phyloP scores from a whole-genome alignment of 768 basidiomycete genomes.

The Cyclocybe aegerita region DNA sequence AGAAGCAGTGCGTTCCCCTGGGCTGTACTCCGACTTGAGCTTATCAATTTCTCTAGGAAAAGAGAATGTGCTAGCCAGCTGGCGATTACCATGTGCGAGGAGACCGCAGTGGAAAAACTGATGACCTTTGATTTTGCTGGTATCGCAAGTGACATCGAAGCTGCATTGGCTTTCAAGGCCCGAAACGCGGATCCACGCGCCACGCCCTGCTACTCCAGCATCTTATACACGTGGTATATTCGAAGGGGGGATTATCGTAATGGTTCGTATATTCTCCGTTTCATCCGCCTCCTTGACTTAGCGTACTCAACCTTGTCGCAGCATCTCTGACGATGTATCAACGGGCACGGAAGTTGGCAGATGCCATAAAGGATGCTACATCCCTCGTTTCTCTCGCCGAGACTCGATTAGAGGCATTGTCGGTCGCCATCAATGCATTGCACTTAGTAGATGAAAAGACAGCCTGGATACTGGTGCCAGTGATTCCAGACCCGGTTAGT shows the following conservation, averaged over 20 bases:
- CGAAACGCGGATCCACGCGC: conserved; percentile 89
- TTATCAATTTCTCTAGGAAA: conserved; percentile 49
- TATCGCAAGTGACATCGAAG: conserved; percentile 84
- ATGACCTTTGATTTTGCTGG: conserved; percentile 85
- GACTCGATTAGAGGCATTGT: conserved; percentile 77
- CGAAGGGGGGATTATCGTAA: conserved; percentile 86
- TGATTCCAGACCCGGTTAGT: conserved; percentile 52
- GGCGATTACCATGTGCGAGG: conserved; percentile 91
- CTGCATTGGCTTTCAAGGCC: conserved; percentile 86
- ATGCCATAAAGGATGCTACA: conserved; percentile 41
- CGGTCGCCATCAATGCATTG: conserved; percentile 87
- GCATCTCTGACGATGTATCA: conserved; percentile 94
- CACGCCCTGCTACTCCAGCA: conserved; percentile 82
- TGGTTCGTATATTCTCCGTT: conserved; percentile 52
- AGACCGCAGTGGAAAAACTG: conserved; percentile 74
- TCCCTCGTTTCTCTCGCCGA: conserved; percentile 49
- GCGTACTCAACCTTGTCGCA: conserved; percentile 29
- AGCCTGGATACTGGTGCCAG: conserved; percentile 79
- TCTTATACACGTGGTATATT: conserved; percentile 94
- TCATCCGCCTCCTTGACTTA: conserved; percentile 6
- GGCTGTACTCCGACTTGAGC: conserved; percentile 6
- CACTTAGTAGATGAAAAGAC: conserved; percentile 77
- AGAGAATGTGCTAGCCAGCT: conserved; percentile 79
- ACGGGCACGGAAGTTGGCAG: conserved; percentile 76
- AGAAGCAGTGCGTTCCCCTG: conserved; percentile 65